phyloP scores from a whole-genome alignment of 352 stramenopile species.

The Saprolegnia parasitica region DNA sequence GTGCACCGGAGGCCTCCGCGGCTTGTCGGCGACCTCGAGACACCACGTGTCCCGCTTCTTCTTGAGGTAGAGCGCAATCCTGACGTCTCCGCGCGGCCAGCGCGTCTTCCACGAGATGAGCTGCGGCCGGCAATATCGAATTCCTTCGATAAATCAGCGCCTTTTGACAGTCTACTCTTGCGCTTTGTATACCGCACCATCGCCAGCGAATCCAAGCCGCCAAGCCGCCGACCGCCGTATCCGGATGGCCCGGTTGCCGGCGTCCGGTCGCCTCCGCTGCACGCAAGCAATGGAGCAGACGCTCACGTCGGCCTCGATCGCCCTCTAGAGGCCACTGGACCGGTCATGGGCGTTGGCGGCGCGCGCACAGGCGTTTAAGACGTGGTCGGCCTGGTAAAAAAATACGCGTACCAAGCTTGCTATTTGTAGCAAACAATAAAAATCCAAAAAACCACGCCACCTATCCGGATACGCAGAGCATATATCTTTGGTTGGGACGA shows the following conservation, averaged over 20 bases:
- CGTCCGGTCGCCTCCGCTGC: no score
- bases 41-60: constrained; percentile 8
- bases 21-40: constrained; percentile 2
- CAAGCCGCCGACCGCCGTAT: background rate
- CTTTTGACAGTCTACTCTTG: background rate
- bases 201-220: background rate
- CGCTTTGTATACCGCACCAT: background rate
- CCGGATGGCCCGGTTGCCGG: background rate
- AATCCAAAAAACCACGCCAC: no score
- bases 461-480: no score
- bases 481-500: no score
- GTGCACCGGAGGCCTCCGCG: background rate
- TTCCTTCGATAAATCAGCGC: constrained; percentile 8
- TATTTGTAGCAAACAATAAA: no score
- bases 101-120: constrained; percentile 10
- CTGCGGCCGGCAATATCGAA: constrained; percentile 5
- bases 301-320: no score
- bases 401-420: no score
- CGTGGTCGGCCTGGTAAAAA: no score
- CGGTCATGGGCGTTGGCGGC: no score
- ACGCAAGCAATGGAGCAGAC: no score
- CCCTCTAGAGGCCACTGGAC: no score
- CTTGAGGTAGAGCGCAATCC: constrained; percentile 21
- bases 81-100: background rate
- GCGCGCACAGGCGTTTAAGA: no score